Conservation (phyloP, 2,329 filamentous ascomycete genomes). For the Fusarium hainanense region DNA sequence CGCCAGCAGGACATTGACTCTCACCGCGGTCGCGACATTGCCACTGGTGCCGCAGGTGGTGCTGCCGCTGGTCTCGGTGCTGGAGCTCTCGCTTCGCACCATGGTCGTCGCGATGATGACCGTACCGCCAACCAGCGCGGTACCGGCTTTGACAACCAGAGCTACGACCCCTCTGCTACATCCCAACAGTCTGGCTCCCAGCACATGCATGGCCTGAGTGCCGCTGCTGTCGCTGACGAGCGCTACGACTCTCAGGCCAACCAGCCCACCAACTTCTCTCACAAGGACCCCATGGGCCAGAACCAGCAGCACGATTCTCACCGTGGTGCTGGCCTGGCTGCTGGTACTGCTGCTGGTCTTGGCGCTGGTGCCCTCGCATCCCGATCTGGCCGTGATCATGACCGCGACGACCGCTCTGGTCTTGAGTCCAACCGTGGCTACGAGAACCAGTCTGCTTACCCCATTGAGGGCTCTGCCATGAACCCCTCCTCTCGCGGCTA, state of each 20-base stretch:
- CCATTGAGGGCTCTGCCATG: neutral
- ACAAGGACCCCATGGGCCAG: slow-evolving; percentile 2
- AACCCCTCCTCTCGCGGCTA: neutral
- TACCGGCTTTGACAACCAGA: neutral
- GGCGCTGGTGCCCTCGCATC: neutral
- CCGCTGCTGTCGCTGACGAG: neutral
- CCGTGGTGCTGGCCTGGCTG: neutral
- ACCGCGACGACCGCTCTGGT: neutral
- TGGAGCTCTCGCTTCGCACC: slow-evolving; percentile 8
- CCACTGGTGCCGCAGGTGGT: neutral
- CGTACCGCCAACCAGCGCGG: neutral
- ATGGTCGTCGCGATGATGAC: neutral
- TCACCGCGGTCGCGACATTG: neutral
- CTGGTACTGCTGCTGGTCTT: neutral
- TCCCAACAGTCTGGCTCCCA: neutral
- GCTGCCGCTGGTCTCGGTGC: slow-evolving; percentile 14
- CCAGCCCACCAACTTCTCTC: slow-evolving; percentile 9
- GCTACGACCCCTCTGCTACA: neutral
- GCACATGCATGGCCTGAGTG: neutral
- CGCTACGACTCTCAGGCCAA: neutral
- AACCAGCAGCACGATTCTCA: slow-evolving; percentile 15
- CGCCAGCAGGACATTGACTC: neutral
- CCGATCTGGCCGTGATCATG: neutral
- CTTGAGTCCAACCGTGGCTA: neutral
- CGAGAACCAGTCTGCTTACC: neutral